Conservation (phyloP, 2,329 filamentous ascomycete genomes). For the Drechslerella dactyloides region DNA sequence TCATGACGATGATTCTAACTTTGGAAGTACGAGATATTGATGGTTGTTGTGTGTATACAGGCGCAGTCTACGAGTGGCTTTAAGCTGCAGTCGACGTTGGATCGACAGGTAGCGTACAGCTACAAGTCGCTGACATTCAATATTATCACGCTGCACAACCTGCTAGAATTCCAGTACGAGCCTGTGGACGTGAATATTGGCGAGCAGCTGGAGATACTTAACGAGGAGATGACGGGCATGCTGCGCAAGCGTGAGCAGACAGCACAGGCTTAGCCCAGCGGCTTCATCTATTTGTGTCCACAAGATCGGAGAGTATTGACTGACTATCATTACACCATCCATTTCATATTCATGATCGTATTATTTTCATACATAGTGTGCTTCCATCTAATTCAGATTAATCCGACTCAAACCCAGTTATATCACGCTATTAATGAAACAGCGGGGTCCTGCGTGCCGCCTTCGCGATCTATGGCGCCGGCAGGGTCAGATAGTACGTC, state of each 20-base stretch:
- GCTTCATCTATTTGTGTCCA: neutral
- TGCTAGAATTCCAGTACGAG: constrained; percentile 36
- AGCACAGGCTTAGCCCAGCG: constrained; percentile 11
- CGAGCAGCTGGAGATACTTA: constrained; percentile 39
- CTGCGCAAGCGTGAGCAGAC: constrained; percentile 39
- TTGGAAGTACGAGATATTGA: neutral
- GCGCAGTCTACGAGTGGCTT: constrained; percentile 38
- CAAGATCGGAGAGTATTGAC: constrained; percentile 6
- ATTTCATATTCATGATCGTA: too few species aligned
- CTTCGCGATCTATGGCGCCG: constrained; percentile 14
- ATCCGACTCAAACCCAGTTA: too few species aligned
- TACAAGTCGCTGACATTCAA: constrained; percentile 44
- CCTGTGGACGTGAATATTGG: constrained; percentile 25
- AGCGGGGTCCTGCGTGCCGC: neutral
- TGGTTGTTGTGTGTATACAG: constrained; percentile 1
- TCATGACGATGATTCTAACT: too few species aligned
- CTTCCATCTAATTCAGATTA: too few species aligned
- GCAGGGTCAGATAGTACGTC: constrained; percentile 26
- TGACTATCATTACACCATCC: neutral
- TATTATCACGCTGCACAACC: constrained; percentile 33
- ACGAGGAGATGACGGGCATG: constrained; percentile 38
- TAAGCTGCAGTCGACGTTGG: constrained; percentile 40
- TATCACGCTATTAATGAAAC: too few species aligned
- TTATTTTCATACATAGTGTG: too few species aligned
- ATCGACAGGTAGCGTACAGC: constrained; percentile 33